phyloP scores from a whole-genome alignment of 2,329 filamentous ascomycete species.

The Monascus ruber region DNA sequence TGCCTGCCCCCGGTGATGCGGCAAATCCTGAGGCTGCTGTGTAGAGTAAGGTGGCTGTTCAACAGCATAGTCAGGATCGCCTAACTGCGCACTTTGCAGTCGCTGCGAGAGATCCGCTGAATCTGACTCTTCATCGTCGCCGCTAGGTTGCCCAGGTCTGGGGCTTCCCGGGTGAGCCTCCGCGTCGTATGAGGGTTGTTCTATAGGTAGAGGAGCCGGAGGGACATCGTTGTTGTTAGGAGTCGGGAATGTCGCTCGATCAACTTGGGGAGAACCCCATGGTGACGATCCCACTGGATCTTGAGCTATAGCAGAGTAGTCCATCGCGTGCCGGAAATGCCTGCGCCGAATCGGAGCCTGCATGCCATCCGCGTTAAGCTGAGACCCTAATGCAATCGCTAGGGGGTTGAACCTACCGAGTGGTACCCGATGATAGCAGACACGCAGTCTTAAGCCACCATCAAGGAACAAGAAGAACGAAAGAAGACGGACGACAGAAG shows the following conservation, averaged over 20 bases:
- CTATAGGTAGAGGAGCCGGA: constrained; percentile 30
- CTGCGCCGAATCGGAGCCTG: no score
- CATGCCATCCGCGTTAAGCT: no score
- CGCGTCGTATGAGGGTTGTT: constrained; percentile 21
- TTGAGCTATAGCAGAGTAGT: constrained; percentile 50
- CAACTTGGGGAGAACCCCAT: constrained; percentile 50
- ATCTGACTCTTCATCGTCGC: constrained; percentile 12
- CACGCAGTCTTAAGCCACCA: no score
- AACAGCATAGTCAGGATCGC: constrained; percentile 25
- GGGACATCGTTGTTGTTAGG: constrained; percentile 26
- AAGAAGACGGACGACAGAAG: no score
- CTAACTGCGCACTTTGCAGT: constrained; percentile 29
- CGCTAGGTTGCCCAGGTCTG: constrained; percentile 2
- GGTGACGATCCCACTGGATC: constrained; percentile 50
- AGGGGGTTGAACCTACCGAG: no score
- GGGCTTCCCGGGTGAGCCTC: constrained; percentile 9
- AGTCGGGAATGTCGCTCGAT: constrained; percentile 30
- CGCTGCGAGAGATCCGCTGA: constrained; percentile 36
- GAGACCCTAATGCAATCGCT: no score
- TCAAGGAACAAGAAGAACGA: no score
- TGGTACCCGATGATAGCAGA: no score
- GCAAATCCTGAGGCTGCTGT: constrained; percentile 25
- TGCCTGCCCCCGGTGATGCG: constrained; percentile 29
- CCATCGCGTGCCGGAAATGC: constrained; percentile 37
- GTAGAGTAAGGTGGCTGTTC: constrained; percentile 26